Conservation (phyloP, 192 early-diverging fungal species). For the Coemansia sp. region DNA sequence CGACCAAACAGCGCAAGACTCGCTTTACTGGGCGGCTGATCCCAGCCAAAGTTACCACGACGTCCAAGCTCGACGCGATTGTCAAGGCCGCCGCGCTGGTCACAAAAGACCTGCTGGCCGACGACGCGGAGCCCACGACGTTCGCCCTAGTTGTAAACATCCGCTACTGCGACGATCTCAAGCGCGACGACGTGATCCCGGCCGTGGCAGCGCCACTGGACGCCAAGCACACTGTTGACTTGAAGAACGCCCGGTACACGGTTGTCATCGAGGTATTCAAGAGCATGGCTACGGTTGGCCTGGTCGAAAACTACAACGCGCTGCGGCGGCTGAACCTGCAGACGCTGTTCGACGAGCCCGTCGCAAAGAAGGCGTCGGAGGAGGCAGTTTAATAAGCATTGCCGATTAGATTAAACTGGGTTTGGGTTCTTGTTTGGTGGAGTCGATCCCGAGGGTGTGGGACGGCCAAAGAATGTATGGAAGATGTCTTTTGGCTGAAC, state of each 20-base stretch:
- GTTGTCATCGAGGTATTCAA: slow-evolving; percentile 53
- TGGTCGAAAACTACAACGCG: slow-evolving; percentile 46
- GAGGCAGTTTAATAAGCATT: not conserved
- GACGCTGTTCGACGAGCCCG: slow-evolving; percentile 45
- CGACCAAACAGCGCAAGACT: slow-evolving; percentile 44
- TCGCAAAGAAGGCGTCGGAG: not conserved
- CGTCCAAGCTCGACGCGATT: slow-evolving; percentile 48
- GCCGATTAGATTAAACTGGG: not conserved
- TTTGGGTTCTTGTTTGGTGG: too few relatives aligned
- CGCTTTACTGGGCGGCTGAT: slow-evolving; percentile 45
- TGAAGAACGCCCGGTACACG: slow-evolving; percentile 48
- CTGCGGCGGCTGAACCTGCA: slow-evolving; percentile 44
- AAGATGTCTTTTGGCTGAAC: not conserved
- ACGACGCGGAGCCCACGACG: slow-evolving; percentile 47
- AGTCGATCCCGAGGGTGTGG: too few relatives aligned
- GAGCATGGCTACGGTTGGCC: slow-evolving; percentile 45
- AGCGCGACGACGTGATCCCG: slow-evolving; percentile 45
- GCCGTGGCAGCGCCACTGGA: slow-evolving; percentile 49
- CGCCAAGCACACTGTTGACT: slow-evolving; percentile 52
- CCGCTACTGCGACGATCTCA: slow-evolving; percentile 50
- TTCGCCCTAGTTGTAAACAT: slow-evolving; percentile 52
- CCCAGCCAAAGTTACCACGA: slow-evolving; percentile 40
- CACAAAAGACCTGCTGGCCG: slow-evolving; percentile 32
- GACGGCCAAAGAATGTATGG: not conserved
- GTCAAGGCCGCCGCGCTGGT: slow-evolving; percentile 35